Evolutionary conservation across 176 grass and related monocot genomes (phyloP).

Genomic region (Oropetium thomaeum): DNA sequence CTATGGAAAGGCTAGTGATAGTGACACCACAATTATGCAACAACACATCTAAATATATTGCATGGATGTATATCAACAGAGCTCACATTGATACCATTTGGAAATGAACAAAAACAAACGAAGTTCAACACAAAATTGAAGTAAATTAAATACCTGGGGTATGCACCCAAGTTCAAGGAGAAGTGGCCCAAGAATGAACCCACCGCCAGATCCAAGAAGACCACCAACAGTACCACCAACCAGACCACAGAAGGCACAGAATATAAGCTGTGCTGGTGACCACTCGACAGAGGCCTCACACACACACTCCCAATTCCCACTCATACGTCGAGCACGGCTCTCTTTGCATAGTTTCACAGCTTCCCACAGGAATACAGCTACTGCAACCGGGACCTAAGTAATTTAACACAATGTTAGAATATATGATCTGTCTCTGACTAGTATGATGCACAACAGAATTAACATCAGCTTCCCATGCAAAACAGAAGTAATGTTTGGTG

Average conservation of each 20-base stretch:
- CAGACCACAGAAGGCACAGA: constrained; percentile 83
- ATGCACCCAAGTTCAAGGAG: constrained; percentile 96
- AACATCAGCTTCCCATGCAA: neutral
- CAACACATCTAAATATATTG: neutral
- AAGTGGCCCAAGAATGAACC: constrained; percentile 94
- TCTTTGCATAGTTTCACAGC: constrained; percentile 64
- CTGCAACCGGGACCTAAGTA: constrained; percentile 59
- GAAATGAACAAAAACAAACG: neutral
- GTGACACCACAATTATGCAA: neutral
- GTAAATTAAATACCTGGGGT: constrained; percentile 63
- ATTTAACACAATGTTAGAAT: constrained; percentile 13
- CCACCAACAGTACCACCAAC: constrained; percentile 89
- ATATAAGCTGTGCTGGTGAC: constrained; percentile 68
- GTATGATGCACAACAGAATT: neutral
- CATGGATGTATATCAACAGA: neutral
- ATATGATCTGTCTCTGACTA: neutral
- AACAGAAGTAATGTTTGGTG: constrained; percentile 4
- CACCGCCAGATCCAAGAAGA: constrained; percentile 87
- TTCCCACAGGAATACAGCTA: constrained; percentile 67
- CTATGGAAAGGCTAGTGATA: neutral
- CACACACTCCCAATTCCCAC: constrained; percentile 72
- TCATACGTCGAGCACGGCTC: constrained; percentile 56
- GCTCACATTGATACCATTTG: neutral
- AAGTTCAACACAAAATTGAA: neutral
- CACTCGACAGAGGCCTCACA: constrained; percentile 93